Base-by-base conservation (phyloP, 257 asterid species). In the Paraleonurus japonicus region DNA sequence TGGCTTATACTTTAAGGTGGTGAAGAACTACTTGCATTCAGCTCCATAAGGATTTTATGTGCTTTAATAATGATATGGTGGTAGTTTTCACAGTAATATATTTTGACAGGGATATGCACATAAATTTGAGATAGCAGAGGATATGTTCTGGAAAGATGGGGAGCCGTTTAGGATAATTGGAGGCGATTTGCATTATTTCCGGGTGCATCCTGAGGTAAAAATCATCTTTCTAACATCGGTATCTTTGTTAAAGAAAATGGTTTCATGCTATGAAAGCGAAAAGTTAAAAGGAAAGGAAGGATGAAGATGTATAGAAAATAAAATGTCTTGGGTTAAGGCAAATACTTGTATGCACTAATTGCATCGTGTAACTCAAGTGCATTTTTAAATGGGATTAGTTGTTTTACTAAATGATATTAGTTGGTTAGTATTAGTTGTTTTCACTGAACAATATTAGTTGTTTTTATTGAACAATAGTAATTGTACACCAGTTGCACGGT, bases 161-260 rank as follows among this genome's bases (percentile, higher is more conserved):
- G 74, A 83, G 71, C 94, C 92, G 27, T 90, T 87, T 67, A 82
- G 90, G 87, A 93, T 93, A 62, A 85, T 93, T 35, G 98, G 98
- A 50, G 98, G 98, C 4, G 97, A 93, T 82, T 78, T 93, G 83
- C 98, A 93, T 80, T 90, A 93, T 74, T 89, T 90, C 73, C 86
- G 97, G 45, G 93, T 89, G 73, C 90, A 83, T 86, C 95, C 97
- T 24, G 78, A 89, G 98, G 98, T 90, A 82, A 65, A 19, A 47
- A 15, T 45, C 0, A 15, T 47, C 23, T 15, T 16, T 75, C 50
- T 48, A 22, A 47, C 43, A 28, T 57, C 61, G 13, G 35, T 20
- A 8, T 60, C 10, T 27, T n/a, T 28, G 2, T 66, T 22, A 68
- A 19, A 54, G 26, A 28, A 47, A n/a, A n/a, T n/a, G 1, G 45